Evolutionary conservation across 2,329 filamentous ascomycete species (phyloP).

Genomic region (Alternaria arborescens): DNA sequence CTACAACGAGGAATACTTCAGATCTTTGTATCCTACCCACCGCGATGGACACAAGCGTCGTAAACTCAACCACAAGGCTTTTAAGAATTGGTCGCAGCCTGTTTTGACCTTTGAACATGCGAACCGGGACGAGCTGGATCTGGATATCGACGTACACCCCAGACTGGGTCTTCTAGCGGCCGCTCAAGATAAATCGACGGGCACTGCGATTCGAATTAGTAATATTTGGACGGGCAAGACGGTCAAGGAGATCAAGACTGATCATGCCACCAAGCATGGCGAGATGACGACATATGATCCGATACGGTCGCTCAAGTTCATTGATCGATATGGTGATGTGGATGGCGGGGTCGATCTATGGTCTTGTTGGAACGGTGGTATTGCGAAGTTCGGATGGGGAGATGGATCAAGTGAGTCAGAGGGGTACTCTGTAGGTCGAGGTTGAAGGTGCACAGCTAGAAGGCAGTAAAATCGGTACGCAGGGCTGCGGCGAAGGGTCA

Average conservation of each 20-base stretch:
- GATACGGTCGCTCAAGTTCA: conserved; percentile 40
- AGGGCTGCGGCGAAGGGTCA: too few species aligned
- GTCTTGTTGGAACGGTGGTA: conserved; percentile 30
- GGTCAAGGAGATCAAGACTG: conserved; percentile 32
- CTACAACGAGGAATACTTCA: conserved; percentile 28
- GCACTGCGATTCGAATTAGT: conserved; percentile 35
- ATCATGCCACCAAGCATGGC: not conserved
- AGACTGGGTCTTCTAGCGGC: conserved; percentile 47
- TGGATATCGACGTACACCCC: conserved; percentile 42
- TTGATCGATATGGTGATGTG: conserved; percentile 31
- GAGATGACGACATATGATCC: not conserved
- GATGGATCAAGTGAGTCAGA: not conserved
- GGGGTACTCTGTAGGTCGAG: not conserved
- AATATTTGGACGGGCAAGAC: conserved; percentile 45
- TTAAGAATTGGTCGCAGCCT: conserved; percentile 34
- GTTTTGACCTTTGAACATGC: conserved; percentile 38
- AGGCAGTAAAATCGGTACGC: not conserved
- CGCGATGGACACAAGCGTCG: conserved; percentile 23
- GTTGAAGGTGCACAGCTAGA: not conserved
- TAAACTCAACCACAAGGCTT: conserved; percentile 17
- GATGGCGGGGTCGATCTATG: conserved; percentile 33
- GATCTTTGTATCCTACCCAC: conserved; percentile 14
- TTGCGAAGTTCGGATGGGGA: conserved; percentile 27
- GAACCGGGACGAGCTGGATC: conserved; percentile 35
- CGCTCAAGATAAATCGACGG: conserved; percentile 31